These are phyloP conservation scores for Tulasnella sp. DNA, from an alignment of 768 basidiomycete genomes.

Conservation along the genomic window DNA sequence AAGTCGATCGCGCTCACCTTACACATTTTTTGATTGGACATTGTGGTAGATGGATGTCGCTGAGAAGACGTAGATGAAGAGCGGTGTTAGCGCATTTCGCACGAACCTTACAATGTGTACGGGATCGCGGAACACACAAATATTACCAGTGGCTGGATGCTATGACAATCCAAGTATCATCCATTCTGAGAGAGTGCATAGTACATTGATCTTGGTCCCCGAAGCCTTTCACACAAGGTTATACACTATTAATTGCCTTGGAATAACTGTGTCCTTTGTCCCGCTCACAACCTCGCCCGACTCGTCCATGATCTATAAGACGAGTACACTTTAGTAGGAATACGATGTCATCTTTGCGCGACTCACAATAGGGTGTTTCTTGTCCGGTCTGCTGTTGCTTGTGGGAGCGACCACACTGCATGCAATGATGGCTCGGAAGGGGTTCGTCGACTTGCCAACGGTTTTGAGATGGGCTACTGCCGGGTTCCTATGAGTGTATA, in stretches of 20 bases:
- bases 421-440: conserved; percentile 1
- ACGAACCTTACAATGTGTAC: no score
- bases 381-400: background rate
- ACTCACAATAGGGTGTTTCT: background rate
- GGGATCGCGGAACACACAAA: no score
- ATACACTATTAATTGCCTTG: conserved; percentile 2
- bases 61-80: no score
- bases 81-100: no score
- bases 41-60: no score
- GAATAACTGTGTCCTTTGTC: background rate
- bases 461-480: background rate
- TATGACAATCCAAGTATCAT: no score
- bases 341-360: background rate
- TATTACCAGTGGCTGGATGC: no score
- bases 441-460: background rate
- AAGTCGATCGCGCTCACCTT: no score
- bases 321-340: background rate
- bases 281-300: background rate
- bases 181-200: no score
- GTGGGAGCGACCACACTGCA: background rate
- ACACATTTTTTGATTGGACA: no score
- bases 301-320: background rate
- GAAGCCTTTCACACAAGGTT: background rate
- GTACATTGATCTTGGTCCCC: no score
- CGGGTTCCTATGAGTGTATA: background rate